Evolutionary conservation across 2,329 filamentous ascomycete species (phyloP).

Genomic region (Sclerotinia borealis): DNA sequence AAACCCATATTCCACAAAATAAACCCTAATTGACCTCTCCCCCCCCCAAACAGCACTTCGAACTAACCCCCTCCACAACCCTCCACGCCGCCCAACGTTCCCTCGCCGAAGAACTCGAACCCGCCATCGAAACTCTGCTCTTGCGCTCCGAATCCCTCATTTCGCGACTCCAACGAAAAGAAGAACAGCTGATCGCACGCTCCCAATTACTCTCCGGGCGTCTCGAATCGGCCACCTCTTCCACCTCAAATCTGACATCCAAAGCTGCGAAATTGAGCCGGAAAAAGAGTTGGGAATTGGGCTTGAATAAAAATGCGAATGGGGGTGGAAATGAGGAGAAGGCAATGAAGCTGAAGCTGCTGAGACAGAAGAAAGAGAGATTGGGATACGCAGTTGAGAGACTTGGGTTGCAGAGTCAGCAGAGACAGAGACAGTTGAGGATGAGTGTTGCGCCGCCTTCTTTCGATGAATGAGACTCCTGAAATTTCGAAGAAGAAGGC

Average conservation of each 20-base stretch:
- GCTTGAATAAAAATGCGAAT: neutral
- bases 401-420: constrained; percentile 59
- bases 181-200: constrained; percentile 59
- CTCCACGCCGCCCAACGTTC: constrained; percentile 58
- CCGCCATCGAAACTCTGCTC: constrained; percentile 61
- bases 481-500: neutral
- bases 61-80: constrained; percentile 62
- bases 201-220: constrained; percentile 61
- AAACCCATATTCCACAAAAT: neutral
- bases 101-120: constrained; percentile 63
- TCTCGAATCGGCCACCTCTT: constrained; percentile 34
- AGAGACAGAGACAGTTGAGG: constrained; percentile 62
- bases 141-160: constrained; percentile 56
- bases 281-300: constrained; percentile 34
- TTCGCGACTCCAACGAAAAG: constrained; percentile 59
- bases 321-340: constrained; percentile 23
- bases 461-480: neutral
- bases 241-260: constrained; percentile 23
- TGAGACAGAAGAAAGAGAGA: constrained; percentile 64
- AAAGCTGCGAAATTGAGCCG: constrained; percentile 23
- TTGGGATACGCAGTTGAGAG: constrained; percentile 65
- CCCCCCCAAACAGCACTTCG: constrained; percentile 66
- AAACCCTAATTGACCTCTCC: neutral
- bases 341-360: constrained; percentile 47
- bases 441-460: constrained; percentile 56